Conservation (phyloP, 148 eudicot species). For the Cornus kousa region DNA sequence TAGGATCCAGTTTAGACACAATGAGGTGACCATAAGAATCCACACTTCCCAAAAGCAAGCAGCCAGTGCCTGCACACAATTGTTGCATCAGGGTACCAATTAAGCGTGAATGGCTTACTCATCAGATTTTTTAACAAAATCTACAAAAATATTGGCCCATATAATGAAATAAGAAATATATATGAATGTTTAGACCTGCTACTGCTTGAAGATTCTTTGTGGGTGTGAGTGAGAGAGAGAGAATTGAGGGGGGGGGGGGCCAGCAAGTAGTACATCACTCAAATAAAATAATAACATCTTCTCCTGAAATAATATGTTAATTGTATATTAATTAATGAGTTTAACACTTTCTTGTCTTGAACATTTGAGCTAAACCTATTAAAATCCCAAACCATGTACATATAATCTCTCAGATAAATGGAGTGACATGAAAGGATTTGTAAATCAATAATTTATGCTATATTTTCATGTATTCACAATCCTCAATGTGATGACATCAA, state of each 20-base stretch:
- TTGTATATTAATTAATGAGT: neutral
- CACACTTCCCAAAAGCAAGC: slow-evolving; percentile 61
- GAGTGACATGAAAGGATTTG: neutral
- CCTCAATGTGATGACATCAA: neutral
- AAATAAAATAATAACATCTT: neutral
- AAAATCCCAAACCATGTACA: neutral
- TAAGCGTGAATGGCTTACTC: neutral
- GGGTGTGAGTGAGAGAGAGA: neutral
- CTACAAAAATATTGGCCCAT: neutral
- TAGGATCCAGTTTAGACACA: slow-evolving; percentile 45
- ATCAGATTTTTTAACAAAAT: neutral
- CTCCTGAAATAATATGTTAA: neutral
- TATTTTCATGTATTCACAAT: neutral
- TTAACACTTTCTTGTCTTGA: neutral
- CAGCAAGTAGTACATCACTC: neutral
- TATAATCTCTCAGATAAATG: neutral
- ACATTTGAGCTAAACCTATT: neutral
- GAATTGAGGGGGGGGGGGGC: neutral
- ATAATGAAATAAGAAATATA: neutral
- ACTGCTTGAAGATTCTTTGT: neutral
- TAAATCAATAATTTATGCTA: neutral
- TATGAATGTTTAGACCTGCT: neutral
- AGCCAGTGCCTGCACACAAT: slow-evolving; percentile 39
- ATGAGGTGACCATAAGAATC: slow-evolving; percentile 71
- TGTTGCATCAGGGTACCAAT: slow-evolving; percentile 4